Evolutionary conservation across 495 filamentous ascomycete species (phyloP).

Genomic region (Podospora bellae-mahoneyi): DNA sequence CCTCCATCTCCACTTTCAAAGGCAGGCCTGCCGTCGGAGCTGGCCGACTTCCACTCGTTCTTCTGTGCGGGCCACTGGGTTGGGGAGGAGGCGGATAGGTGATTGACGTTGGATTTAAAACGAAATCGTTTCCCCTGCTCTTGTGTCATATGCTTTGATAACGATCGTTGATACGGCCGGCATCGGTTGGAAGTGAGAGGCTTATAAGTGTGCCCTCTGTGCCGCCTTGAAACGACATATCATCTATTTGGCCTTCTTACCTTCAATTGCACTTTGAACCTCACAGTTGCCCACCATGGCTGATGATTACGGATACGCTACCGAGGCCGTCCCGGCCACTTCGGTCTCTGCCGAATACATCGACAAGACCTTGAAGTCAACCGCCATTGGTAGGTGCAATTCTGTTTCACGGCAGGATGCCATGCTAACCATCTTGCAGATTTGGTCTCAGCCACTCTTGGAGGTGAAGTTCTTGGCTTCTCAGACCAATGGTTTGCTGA

Average conservation of each 20-base stretch:
- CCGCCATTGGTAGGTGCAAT: constrained; percentile 58
- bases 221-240: not conserved
- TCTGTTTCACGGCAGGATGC: not conserved
- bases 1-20: not conserved
- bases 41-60: constrained; percentile 23
- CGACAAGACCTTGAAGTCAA: constrained; percentile 66
- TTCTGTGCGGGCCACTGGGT: not conserved
- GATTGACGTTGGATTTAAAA: constrained; percentile 1
- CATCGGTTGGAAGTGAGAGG: constrained; percentile 1
- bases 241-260: not conserved
- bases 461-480: constrained; percentile 68
- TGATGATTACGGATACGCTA: constrained; percentile 43
- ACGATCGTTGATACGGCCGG: not conserved
- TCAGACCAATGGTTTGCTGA: constrained; percentile 90
- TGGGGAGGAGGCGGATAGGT: not conserved
- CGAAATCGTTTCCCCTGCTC: not conserved
- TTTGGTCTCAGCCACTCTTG: constrained; percentile 70
- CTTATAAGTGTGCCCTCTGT: not conserved
- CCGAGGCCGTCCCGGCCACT: constrained; percentile 47
- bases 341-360: constrained; percentile 57
- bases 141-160: constrained; percentile 4
- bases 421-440: constrained; percentile 45
- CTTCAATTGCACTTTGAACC: not conserved
- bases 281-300: constrained; percentile 17
- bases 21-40: constrained; percentile 18